Percentiles rank a stretch among this genome's conserved stretches.
Conservation (phyloP, 2,329 filamentous ascomycete genomes). For the Fusarium austroafricanum region DNA sequence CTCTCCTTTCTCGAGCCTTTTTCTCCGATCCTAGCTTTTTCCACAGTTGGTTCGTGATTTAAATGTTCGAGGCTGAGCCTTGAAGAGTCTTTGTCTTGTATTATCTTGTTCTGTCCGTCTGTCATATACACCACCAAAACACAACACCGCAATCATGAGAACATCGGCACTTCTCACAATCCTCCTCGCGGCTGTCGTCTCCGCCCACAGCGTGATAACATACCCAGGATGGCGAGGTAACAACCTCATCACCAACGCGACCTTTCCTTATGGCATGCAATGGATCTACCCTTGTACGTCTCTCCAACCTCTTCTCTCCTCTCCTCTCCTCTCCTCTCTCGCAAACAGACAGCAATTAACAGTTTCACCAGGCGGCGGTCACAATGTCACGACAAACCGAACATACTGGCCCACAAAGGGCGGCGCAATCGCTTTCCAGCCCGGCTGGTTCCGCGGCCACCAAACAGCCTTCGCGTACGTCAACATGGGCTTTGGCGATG, state of each 20-base stretch:
- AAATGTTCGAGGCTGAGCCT: conserved; percentile 39
- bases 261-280: conserved; percentile 90
- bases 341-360: conserved; percentile 16
- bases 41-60: conserved; percentile 21
- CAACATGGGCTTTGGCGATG: conserved; percentile 87
- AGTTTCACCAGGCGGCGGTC: conserved; percentile 78
- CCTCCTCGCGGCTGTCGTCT: conserved; percentile 61
- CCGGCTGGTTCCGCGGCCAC: conserved; percentile 96
- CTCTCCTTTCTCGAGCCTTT: conserved; percentile 5
- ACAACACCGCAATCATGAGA: conserved; percentile 55
- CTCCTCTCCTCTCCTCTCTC: neutral
- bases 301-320: no score
- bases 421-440: conserved; percentile 89
- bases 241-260: conserved; percentile 82
- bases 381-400: conserved; percentile 80
- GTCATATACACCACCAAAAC: neutral
- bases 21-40: conserved; percentile 14
- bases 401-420: conserved; percentile 92
- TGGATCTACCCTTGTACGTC: conserved; percentile 93
- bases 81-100: neutral
- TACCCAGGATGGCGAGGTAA: conserved; percentile 91
- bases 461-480: conserved; percentile 84
- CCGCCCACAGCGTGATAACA: conserved; percentile 83
- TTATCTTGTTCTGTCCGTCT: neutral
- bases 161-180: conserved; percentile 57